These are phyloP conservation scores for Buxus sempervirens DNA, from an alignment of 164 flowering plant genomes.

Conservation along the genomic window DNA sequence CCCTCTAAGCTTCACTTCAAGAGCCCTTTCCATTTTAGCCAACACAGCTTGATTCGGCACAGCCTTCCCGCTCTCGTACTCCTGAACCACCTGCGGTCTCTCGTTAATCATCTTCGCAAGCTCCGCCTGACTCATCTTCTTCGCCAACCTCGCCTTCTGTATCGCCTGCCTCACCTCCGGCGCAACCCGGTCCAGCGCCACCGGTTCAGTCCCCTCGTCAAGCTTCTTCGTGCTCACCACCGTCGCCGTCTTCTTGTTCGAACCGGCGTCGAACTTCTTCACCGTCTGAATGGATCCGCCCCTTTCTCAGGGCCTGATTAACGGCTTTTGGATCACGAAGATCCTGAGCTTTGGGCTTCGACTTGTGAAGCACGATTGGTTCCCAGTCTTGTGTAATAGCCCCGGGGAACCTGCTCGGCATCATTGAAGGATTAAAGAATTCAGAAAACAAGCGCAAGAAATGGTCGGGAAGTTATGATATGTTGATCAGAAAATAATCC, in stretches of 20 bases:
- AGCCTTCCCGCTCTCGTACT: constrained; percentile 97
- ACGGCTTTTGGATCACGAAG: too few relatives aligned
- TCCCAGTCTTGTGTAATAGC: constrained; percentile 66
- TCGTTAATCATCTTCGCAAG: constrained; percentile 85
- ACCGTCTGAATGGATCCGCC: constrained; percentile 51
- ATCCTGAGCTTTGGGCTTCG: constrained; percentile 45
- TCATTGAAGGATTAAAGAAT: background rate
- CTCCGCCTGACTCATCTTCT: constrained; percentile 83
- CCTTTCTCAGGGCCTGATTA: constrained; percentile 65
- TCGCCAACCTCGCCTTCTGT: too few relatives aligned
- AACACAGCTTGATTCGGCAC: constrained; percentile 94
- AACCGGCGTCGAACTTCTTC: constrained; percentile 60
- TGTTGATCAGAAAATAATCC: too few relatives aligned
- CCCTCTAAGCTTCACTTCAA: constrained; percentile 88
- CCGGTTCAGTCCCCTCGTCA: constrained; percentile 63
- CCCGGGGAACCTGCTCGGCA: constrained; percentile 23
- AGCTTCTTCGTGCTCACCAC: constrained; percentile 56
- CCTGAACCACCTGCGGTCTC: constrained; percentile 93
- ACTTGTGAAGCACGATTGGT: constrained; percentile 65
- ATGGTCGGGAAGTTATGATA: too few relatives aligned
- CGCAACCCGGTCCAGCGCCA: constrained; percentile 43
- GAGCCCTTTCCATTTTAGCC: constrained; percentile 87
- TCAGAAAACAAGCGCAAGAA: too few relatives aligned
- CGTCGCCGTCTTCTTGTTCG: constrained; percentile 54
- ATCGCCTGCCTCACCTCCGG: constrained; percentile 54